phyloP scores from a whole-genome alignment of 768 basidiomycete species.

The Hypsizygus marmoreus region DNA sequence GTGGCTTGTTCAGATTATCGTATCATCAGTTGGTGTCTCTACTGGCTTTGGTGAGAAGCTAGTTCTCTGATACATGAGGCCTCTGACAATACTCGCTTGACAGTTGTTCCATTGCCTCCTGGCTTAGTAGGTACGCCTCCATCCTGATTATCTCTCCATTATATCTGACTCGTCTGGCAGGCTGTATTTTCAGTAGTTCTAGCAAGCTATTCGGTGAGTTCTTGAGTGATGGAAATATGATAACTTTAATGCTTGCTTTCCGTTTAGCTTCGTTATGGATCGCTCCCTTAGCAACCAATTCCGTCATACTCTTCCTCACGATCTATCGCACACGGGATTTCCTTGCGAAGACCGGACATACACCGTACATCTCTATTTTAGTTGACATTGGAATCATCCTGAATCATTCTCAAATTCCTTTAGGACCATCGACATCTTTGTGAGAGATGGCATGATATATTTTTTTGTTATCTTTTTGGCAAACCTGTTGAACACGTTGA shows the following conservation, averaged over 20 bases:
- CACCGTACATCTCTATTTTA: slow-evolving; percentile 13
- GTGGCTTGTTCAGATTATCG: slow-evolving; percentile 25
- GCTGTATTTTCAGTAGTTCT: slow-evolving; percentile 27
- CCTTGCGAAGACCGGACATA: slow-evolving; percentile 2
- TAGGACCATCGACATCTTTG: slow-evolving; percentile 23
- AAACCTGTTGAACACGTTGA: slow-evolving; percentile 26
- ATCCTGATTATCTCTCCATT: background rate
- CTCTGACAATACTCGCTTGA: background rate
- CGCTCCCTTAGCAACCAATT: slow-evolving; percentile 23
- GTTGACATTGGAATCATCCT: background rate
- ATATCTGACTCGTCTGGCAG: slow-evolving; percentile 8
- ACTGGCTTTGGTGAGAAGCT: slow-evolving; percentile 26
- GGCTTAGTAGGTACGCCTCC: slow-evolving; percentile 21
- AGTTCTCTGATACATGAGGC: too few relatives aligned
- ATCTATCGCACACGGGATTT: slow-evolving; percentile 15
- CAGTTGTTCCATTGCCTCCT: slow-evolving; percentile 21
- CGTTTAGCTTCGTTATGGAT: slow-evolving; percentile 28
- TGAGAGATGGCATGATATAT: slow-evolving; percentile 28
- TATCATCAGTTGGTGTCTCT: slow-evolving; percentile 24
- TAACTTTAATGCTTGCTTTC: background rate
- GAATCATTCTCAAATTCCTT: background rate
- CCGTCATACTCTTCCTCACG: slow-evolving; percentile 8
- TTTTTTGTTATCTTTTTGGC: slow-evolving; percentile 27
- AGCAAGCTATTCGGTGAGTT: slow-evolving; percentile 24
- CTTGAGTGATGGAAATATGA: background rate